A percentile compares a stretch with the other conserved stretches of the same genome.
Conservation (phyloP, 129 eudicot genomes). For the Tanacetum coccineum region DNA sequence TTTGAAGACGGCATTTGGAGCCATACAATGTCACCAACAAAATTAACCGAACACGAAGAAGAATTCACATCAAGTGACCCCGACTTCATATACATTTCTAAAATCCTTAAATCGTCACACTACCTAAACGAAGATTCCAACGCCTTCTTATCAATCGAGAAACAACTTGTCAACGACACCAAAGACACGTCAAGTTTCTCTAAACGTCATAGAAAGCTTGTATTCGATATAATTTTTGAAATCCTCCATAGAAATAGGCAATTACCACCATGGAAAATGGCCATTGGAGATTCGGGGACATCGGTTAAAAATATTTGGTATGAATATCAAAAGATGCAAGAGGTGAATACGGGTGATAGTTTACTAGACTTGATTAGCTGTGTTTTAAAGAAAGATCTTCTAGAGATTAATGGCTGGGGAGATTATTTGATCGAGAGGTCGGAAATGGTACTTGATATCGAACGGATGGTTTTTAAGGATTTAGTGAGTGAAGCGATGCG, state of each 20-base stretch:
- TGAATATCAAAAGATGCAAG: conserved; percentile 56
- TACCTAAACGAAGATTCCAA: conserved; percentile 50
- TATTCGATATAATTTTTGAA: conserved; percentile 58
- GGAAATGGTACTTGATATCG: conserved; percentile 64
- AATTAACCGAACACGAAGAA: conserved; percentile 34
- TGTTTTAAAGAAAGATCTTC: conserved; percentile 60
- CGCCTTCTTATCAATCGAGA: conserved; percentile 52
- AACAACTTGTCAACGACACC: conserved; percentile 43
- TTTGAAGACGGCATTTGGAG: conserved; percentile 44
- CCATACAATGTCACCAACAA: conserved; percentile 28
- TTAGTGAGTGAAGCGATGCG: conserved; percentile 57
- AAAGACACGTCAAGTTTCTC: conserved; percentile 46
- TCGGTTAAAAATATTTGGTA: conserved; percentile 54
- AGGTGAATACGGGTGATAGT: conserved; percentile 33
- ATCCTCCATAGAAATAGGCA: conserved; percentile 45
- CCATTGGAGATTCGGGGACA: background rate
- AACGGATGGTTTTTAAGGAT: conserved; percentile 78
- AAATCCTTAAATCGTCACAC: conserved; percentile 45
- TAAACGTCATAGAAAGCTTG: conserved; percentile 62
- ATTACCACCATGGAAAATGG: conserved; percentile 68
- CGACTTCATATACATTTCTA: conserved; percentile 63
- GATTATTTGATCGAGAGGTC: conserved; percentile 61
- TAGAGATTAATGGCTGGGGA: conserved; percentile 55
- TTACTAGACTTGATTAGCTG: conserved; percentile 48
- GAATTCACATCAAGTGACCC: conserved; percentile 38